These are phyloP conservation scores for Acacia confusa DNA, from an alignment of 306 rosid species.

Conservation along the genomic window DNA sequence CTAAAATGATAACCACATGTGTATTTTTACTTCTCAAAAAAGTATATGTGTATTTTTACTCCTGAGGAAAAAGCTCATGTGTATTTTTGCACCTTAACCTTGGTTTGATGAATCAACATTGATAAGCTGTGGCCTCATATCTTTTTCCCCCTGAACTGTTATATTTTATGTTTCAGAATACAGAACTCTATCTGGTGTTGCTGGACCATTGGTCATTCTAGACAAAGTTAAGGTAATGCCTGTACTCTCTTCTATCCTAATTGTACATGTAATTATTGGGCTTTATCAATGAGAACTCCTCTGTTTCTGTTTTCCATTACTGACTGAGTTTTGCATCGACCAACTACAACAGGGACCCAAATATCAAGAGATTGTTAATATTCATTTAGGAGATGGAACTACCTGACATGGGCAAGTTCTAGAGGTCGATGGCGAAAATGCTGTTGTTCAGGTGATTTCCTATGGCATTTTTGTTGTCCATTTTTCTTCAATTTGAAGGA, in stretches of 20 bases:
- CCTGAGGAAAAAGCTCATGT: no score
- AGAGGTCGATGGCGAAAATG: conserved; percentile 97
- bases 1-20: no score
- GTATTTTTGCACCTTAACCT: no score
- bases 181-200: conserved; percentile 98
- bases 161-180: conserved; percentile 62
- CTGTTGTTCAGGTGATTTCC: conserved; percentile 84
- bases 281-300: conserved; percentile 21
- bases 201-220: no score
- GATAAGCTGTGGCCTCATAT: not conserved
- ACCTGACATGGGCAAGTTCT: conserved; percentile 91
- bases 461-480: conserved; percentile 1
- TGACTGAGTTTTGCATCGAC: conserved; percentile 25
- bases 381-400: conserved; percentile 93
- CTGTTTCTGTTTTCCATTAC: conserved; percentile 17
- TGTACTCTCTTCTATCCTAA: conserved; percentile 1
- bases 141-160: not conserved
- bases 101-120: conserved; percentile 17
- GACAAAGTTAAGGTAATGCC: conserved; percentile 88
- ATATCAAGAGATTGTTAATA: conserved; percentile 96
- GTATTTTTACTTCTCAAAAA: no score
- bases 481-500: conserved; percentile 13
- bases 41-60: no score
- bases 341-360: conserved; percentile 79
- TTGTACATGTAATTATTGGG: conserved; percentile 1